Evolutionary conservation across 306 rosid species (phyloP).

Genomic region (Corylus avellana): DNA sequence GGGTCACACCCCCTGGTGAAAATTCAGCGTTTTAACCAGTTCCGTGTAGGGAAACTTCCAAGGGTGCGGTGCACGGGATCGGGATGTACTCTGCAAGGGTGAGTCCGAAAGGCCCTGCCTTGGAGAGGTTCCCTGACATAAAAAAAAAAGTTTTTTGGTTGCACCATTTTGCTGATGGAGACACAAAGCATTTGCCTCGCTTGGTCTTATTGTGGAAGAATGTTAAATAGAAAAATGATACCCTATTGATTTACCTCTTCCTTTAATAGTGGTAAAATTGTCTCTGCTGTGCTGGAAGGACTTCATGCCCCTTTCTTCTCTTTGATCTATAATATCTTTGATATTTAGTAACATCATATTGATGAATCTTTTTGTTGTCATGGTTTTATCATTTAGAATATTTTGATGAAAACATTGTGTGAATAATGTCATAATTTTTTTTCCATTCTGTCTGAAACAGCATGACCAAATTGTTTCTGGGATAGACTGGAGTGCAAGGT

Average conservation of each 20-base stretch:
- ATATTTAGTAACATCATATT: not conserved
- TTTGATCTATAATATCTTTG: not conserved
- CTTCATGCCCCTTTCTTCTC: not conserved
- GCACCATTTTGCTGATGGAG: not conserved
- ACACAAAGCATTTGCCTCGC: not conserved
- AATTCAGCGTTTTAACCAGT: no score
- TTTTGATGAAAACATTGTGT: slow-evolving; percentile 29
- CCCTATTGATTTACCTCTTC: not conserved
- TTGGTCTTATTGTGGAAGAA: not conserved
- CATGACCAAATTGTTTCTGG: slow-evolving; percentile 94
- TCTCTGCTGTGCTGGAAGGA: not conserved
- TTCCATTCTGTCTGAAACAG: slow-evolving; percentile 40
- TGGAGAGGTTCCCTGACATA: no score
- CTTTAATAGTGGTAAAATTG: not conserved
- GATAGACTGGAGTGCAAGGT: slow-evolving; percentile 84
- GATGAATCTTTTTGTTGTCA: slow-evolving; percentile 4
- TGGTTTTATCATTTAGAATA: slow-evolving; percentile 8
- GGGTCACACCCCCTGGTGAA: no score
- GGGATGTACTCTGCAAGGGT: no score
- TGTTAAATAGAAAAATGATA: not conserved
- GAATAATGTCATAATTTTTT: slow-evolving; percentile 14
- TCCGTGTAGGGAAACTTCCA: no score
- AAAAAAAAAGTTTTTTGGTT: not conserved
- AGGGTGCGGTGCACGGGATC: no score
- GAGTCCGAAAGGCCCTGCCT: no score